A percentile compares a stretch with the other conserved stretches of the same genome.
Conservation (phyloP, 2,329 filamentous ascomycete genomes). For the Geosmithia morbida region DNA sequence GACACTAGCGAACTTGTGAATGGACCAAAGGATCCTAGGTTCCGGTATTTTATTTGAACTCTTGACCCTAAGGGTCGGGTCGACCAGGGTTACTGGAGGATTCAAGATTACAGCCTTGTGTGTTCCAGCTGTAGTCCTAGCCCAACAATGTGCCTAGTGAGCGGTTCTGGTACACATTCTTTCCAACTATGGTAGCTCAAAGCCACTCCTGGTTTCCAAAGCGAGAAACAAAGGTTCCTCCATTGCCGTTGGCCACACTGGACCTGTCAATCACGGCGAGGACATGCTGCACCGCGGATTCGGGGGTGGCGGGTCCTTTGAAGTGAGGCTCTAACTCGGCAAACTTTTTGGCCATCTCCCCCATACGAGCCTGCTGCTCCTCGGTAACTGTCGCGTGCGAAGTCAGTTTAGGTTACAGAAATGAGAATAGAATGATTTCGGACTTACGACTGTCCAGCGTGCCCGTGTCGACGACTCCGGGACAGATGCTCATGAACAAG, state of each 20-base stretch:
- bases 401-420: no score
- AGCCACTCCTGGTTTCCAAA: conserved; percentile 3
- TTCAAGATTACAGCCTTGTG: no score
- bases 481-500: conserved; percentile 23
- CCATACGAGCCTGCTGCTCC: background rate
- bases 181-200: no score
- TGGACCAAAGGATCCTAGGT: conserved; percentile 5
- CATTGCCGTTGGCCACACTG: conserved; percentile 1
- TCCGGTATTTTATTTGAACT: conserved; percentile 8
- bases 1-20: conserved; percentile 6
- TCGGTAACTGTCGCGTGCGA: background rate
- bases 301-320: conserved; percentile 1
- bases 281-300: conserved; percentile 1
- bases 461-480: conserved; percentile 3
- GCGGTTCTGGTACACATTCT: no score
- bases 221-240: conserved; percentile 3
- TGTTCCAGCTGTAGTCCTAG: no score
- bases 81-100: no score
- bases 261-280: background rate
- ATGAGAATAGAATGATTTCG: no score
- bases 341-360: background rate
- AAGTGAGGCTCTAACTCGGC: conserved; percentile 1
- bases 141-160: no score
- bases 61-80: no score
- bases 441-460: no score